Percentiles rank a stretch among this genome's conserved stretches.
phyloP scores from a whole-genome alignment of 495 filamentous ascomycete genomes.

The Beverwykella pulmonaria region DNA sequence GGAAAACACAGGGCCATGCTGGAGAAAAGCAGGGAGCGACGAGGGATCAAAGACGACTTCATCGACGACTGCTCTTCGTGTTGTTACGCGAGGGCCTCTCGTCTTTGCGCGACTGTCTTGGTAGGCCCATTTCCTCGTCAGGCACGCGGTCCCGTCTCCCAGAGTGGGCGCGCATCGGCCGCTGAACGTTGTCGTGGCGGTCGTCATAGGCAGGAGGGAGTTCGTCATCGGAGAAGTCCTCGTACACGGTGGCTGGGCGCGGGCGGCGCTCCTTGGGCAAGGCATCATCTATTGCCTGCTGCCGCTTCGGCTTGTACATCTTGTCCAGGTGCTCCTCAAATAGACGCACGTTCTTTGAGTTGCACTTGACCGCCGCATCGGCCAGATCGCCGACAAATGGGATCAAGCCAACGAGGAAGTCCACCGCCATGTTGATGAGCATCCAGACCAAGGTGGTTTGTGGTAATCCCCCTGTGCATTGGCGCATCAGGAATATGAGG shows the following conservation, averaged over 20 bases:
- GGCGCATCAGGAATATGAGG: conserved; percentile 66
- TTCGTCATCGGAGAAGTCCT: conserved; percentile 46
- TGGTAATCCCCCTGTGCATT: conserved; percentile 73
- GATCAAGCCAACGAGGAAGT: conserved; percentile 79
- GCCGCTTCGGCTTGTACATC: conserved; percentile 43
- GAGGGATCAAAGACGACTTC: neutral
- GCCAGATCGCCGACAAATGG: conserved; percentile 83
- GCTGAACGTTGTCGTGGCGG: conserved; percentile 14
- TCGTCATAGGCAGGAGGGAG: conserved; percentile 10
- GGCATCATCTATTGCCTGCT: conserved; percentile 8
- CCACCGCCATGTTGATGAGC: conserved; percentile 74
- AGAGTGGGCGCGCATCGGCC: conserved; percentile 11
- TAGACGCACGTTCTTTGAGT: conserved; percentile 43
- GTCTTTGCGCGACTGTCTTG: conserved; percentile 2
- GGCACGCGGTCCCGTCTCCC: conserved; percentile 11
- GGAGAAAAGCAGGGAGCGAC: neutral
- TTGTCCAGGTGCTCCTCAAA: conserved; percentile 45
- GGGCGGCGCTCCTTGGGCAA: conserved; percentile 28
- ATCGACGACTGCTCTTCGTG: conserved; percentile 23
- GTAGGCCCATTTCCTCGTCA: conserved; percentile 29
- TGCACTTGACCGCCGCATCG: conserved; percentile 58
- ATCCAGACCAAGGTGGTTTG: conserved; percentile 60
- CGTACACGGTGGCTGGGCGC: conserved; percentile 45
- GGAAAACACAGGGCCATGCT: neutral
- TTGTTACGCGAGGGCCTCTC: conserved; percentile 13